Base-by-base conservation (phyloP, 345 rosid genomes). In the Eucalyptus caleyi region DNA sequence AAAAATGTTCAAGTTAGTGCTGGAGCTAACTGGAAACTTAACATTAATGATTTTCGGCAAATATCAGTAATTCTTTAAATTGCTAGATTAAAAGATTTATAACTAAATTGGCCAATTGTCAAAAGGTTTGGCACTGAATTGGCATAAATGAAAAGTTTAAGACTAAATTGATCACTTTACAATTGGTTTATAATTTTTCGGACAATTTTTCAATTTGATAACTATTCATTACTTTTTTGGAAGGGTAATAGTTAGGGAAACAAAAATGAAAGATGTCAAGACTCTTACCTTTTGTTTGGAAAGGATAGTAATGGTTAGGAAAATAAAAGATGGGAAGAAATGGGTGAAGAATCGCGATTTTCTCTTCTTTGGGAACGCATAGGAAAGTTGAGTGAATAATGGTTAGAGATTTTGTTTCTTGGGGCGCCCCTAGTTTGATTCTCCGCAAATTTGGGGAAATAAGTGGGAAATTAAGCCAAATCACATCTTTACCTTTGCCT, bases 11-110 rank as follows among this genome's bases (percentile, higher is more conserved):
- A 19, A 53, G 24, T 53, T 53, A 53, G 10, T 3, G 2, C 2
- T 19, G 0, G 10, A 53, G 56, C 10, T 53, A 53, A 53, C 10
- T 3, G 0, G 56, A 19, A 53, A 19, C 56, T 19, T 53, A 2
- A 53, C 4, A 2, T 53, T 2, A 53, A 19, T 0, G 10, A 53
- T 53, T 19, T 53, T 53, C 0, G 0, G 23, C 56, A 1, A 53
- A 53, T 19, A 53, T 53, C 1, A 0, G 1, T 53, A 53, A 19
- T 53, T 53, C 24, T 53, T 53, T 19, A 53, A 53, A 53, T 53
- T 53, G 56, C 2, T 53, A 53, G 24, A 53, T 53, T 9, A 53
- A 53, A 53, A 53, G 2, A 53, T 53, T 19, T 53, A 53, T 53
- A 1, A 53, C 10, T 19, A 2, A 53, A 53, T 53, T 53, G 10